These are phyloP conservation scores for Podospora didyma DNA, from an alignment of 495 filamentous ascomycete genomes.

Conservation along the genomic window DNA sequence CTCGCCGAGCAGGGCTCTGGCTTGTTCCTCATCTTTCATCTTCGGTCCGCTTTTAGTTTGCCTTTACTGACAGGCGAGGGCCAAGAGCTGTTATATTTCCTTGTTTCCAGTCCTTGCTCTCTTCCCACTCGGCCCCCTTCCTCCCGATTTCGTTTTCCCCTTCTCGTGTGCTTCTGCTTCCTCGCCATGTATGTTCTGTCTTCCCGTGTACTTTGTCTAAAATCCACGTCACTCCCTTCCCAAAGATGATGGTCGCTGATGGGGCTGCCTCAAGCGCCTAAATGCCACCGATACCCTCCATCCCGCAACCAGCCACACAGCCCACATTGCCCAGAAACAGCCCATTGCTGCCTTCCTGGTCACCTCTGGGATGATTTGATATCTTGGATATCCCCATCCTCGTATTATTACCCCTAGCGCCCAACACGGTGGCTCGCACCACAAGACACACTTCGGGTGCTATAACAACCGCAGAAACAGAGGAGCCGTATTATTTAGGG, in stretches of 20 bases:
- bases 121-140: background rate
- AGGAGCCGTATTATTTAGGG: background rate
- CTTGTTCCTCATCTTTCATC: background rate
- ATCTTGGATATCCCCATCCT: background rate
- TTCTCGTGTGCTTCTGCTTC: background rate
- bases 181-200: slow-evolving; percentile 1
- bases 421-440: background rate
- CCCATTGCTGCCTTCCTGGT: slow-evolving; percentile 8
- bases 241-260: slow-evolving; percentile 26
- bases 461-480: background rate
- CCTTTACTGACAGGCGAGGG: background rate
- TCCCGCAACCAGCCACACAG: background rate
- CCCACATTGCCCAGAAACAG: background rate
- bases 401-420: background rate
- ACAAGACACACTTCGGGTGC: background rate
- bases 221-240: slow-evolving; percentile 22
- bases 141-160: background rate
- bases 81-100: slow-evolving; percentile 13
- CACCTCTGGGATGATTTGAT: slow-evolving; percentile 7
- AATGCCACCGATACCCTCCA: slow-evolving; percentile 23
- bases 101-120: slow-evolving; percentile 9
- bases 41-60: background rate
- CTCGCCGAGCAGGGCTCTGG: background rate
- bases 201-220: slow-evolving; percentile 3
- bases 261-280: slow-evolving; percentile 26